Evolutionary conservation across 768 basidiomycete species (phyloP).

Genomic region (Thelephora ganbajun): DNA sequence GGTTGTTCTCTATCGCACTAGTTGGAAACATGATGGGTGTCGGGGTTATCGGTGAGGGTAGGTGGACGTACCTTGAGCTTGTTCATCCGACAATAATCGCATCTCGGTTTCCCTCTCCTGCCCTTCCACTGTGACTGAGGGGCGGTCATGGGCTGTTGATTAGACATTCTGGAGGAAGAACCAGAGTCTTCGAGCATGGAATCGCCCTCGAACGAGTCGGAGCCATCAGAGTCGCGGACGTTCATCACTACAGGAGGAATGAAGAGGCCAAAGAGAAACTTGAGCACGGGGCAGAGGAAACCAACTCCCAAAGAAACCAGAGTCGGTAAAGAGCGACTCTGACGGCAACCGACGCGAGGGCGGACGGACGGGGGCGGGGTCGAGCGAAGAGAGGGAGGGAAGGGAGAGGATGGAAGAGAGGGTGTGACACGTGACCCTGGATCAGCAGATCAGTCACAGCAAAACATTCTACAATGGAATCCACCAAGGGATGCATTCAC

Average conservation of each 20-base stretch:
- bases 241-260: conserved; percentile 1
- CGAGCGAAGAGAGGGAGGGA: neutral
- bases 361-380: neutral
- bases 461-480: too few species aligned
- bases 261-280: conserved; percentile 12
- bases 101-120: conserved; percentile 59
- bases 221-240: conserved; percentile 10
- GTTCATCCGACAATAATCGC: conserved; percentile 58
- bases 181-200: conserved; percentile 16
- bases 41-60: conserved; percentile 3
- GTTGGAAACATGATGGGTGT: conserved; percentile 7
- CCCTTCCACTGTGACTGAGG: conserved; percentile 66
- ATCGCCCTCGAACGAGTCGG: conserved; percentile 10
- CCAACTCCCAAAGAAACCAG: neutral
- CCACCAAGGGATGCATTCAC: too few species aligned
- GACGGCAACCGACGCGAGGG: neutral
- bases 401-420: too few species aligned
- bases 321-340: neutral
- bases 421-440: neutral
- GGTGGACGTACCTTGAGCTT: conserved; percentile 48
- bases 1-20: conserved; percentile 63
- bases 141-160: conserved; percentile 51
- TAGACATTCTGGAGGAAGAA: conserved; percentile 53
- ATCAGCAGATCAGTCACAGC: too few species aligned
- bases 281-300: neutral